Evolutionary conservation across 805 yeast genomes (phyloP).

Genomic region (Teunomyces funiuensis): DNA sequence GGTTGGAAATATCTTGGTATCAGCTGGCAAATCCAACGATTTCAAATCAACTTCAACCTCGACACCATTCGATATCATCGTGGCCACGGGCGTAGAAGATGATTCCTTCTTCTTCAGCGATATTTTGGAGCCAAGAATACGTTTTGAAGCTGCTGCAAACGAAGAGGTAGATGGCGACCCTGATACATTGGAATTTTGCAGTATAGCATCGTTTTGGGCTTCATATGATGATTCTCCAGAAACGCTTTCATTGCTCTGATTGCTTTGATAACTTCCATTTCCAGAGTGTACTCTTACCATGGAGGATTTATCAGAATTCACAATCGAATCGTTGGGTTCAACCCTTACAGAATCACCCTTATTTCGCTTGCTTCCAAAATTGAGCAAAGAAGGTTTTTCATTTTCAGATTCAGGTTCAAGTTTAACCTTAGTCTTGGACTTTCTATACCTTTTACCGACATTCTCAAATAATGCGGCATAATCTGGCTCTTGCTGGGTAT

Average conservation of each 20-base stretch:
- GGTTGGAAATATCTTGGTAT: constrained; percentile 37
- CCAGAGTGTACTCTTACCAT: neutral
- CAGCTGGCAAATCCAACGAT: constrained; percentile 40
- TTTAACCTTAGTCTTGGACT: constrained; percentile 24
- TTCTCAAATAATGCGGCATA: constrained; percentile 45
- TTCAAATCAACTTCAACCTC: constrained; percentile 42
- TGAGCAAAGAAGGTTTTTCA: constrained; percentile 7
- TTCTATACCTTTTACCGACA: constrained; percentile 39
- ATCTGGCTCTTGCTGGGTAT: constrained; percentile 30
- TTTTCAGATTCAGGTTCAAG: constrained; percentile 14
- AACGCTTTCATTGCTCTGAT: neutral
- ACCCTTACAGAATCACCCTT: constrained; percentile 4
- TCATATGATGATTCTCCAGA: constrained; percentile 1
- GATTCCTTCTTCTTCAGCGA: constrained; percentile 28
- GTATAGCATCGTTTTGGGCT: neutral
- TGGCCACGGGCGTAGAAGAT: constrained; percentile 15
- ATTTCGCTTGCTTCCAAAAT: constrained; percentile 1
- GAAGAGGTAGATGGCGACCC: constrained; percentile 3
- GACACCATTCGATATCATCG: constrained; percentile 25
- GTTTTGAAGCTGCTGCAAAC: constrained; percentile 30
- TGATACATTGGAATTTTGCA: neutral
- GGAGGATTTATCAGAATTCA: neutral
- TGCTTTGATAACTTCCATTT: neutral
- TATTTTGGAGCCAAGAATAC: constrained; percentile 41
- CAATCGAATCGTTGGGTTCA: neutral